Evolutionary conservation across 768 basidiomycete genomes (phyloP), one percentile per base, ranked within the genome.

Genomic region (Lentinula lateritia): DNA sequence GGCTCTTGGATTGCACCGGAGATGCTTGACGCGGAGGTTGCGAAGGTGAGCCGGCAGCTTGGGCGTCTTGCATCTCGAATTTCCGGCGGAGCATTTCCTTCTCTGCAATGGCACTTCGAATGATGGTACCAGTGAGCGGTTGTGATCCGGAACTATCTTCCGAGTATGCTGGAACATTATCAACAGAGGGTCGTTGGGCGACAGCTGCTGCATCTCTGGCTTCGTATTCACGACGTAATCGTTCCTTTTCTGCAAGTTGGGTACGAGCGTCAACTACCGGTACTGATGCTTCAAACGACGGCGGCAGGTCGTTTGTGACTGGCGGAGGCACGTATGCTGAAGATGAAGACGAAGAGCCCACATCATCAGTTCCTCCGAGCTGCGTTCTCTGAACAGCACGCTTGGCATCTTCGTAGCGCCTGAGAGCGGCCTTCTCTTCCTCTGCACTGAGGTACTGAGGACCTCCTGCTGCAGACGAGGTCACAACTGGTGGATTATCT

Each of bases 351-450:
- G 71, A 69, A 13, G 68, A 67, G 23, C 65, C 65, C 36, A 65
- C 58, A 15, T 63, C 68, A 28, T 66, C 71, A 58, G 73, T 61
- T 16, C 64, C 67, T 53, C 61, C 69, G 48, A 72, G 71, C 61
- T 89, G 87, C 3, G 78, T 82, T 18, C 83, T 79, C 46, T 84
- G 83, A 15, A 91, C 90, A 6, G 90, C 90, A 52, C 76, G 75
- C 69, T 84, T 89, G 0, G 90, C 90, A 55, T 89, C 83, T 35
- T 87, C 78, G 68, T 90, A 93, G 62, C 85, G 76, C 64, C 70
- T 78, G 60, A 92, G 68, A 23, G 86, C 86, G 2, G 83, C 87
- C 68, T 92, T 92, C 72, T 93, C 91, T 68, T 89, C 81, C 63
- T 85, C 87, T 0, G 90, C 90, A 18, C 84, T 83, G 38, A 74